phyloP scores from a whole-genome alignment of 2,329 filamentous ascomycete species.

The Aspergillus sp. region DNA sequence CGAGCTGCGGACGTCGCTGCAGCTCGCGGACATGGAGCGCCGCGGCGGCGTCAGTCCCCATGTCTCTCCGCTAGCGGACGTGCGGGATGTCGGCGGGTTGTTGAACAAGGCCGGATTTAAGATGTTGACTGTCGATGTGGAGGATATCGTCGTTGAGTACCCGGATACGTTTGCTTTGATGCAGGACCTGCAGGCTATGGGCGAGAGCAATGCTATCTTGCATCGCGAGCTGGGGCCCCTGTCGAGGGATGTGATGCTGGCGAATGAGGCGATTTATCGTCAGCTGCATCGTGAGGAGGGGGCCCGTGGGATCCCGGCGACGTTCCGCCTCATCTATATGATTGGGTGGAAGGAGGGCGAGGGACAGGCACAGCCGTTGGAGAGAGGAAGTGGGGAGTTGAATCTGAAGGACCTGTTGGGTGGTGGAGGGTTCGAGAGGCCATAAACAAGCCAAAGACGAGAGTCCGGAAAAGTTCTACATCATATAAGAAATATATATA shows the following conservation, averaged over 20 bases:
- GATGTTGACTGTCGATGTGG: conserved; percentile 93
- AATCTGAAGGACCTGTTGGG: conserved; percentile 82
- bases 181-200: conserved; percentile 94
- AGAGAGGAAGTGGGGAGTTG: conserved; percentile 80
- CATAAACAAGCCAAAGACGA: conserved; percentile 14
- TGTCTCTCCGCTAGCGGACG: conserved; percentile 87
- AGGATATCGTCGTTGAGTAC: conserved; percentile 95
- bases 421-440: conserved; percentile 38
- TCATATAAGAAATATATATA: background rate
- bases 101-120: conserved; percentile 88
- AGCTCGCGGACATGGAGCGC: conserved; percentile 87
- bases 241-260: conserved; percentile 78
- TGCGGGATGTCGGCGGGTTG: conserved; percentile 84
- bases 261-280: conserved; percentile 83
- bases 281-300: conserved; percentile 82
- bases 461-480: background rate
- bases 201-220: conserved; percentile 85
- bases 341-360: conserved; percentile 93
- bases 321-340: conserved; percentile 96
- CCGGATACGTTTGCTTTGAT: conserved; percentile 87
- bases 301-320: conserved; percentile 69
- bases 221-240: conserved; percentile 80
- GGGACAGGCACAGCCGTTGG: conserved; percentile 74
- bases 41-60: conserved; percentile 89
- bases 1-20: conserved; percentile 88